Evolutionary conservation across 805 yeast genomes (phyloP), one percentile per base, ranked within the genome.

Genomic region (Kuraishia hungarica): DNA sequence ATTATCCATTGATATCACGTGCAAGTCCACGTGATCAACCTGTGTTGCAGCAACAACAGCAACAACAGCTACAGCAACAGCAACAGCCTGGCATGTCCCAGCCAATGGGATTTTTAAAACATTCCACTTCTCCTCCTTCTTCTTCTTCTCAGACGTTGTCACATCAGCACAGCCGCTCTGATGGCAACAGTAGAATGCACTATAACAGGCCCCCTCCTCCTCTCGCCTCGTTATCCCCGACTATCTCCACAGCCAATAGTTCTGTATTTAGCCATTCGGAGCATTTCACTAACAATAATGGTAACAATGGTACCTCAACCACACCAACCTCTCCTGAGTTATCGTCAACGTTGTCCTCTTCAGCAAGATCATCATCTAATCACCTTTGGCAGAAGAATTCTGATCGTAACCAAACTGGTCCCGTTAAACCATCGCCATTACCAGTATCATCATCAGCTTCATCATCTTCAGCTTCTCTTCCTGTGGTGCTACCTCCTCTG

Each of bases 1-100:
- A 85, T 58, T 87, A 84, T 63, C 93, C 94, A 10, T 66, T 86
- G 55, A 74, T 82, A 3, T 73, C 81, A n/a, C 15, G 43, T 4
- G 43, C n/a, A n/a, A n/a, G 43, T 35, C n/a, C 17, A 7, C 15
- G n/a, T 17, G 11, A 10, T 26, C 29, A 26, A 26, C 5, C 5
- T 26, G 29, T n/a, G n/a, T n/a, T n/a, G n/a, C n/a, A n/a, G n/a
- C n/a, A n/a, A n/a, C n/a, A n/a, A n/a, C 35, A 28, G 35, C 35
- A 28, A 28, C 11, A 28, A 28, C 35, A n/a, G n/a, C n/a, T n/a
- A n/a, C n/a, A n/a, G n/a, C n/a, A n/a, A n/a, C n/a, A n/a, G n/a
- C n/a, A n/a, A n/a, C n/a, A n/a, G n/a, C n/a, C n/a, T n/a, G n/a
- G n/a, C n/a, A n/a, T n/a, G n/a, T n/a, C n/a, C n/a, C n/a, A n/a